Conservation (phyloP, 1,284 basidiomycete species). For the Malassezia cuniculi region DNA sequence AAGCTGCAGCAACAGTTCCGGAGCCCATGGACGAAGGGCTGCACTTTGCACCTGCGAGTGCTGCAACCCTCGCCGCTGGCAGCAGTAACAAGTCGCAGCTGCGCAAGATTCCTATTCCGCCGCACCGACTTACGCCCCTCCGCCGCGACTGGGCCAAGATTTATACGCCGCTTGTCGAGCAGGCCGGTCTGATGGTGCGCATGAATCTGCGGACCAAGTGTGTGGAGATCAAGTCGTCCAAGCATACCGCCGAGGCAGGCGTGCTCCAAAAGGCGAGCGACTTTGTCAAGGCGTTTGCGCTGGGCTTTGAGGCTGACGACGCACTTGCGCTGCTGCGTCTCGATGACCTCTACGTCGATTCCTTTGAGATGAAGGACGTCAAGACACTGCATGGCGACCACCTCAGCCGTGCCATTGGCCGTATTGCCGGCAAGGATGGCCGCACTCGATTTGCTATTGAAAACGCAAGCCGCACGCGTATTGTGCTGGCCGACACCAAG, state of each 20-base stretch:
- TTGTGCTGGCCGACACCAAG: slow-evolving; percentile 95
- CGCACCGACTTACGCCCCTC: slow-evolving; percentile 89
- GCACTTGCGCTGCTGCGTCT: slow-evolving; percentile 84
- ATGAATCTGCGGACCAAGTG: slow-evolving; percentile 83
- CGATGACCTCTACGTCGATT: slow-evolving; percentile 93
- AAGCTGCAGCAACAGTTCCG: neutral
- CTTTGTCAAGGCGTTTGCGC: slow-evolving; percentile 85
- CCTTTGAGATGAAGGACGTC: slow-evolving; percentile 94
- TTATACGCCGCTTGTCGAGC: slow-evolving; percentile 88
- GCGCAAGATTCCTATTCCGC: slow-evolving; percentile 65
- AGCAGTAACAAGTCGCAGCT: slow-evolving; percentile 17
- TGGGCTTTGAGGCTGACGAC: slow-evolving; percentile 78
- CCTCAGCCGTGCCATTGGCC: slow-evolving; percentile 79
- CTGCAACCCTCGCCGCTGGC: slow-evolving; percentile 6
- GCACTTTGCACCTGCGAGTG: slow-evolving; percentile 12
- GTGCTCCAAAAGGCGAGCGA: slow-evolving; percentile 88
- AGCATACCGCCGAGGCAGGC: slow-evolving; percentile 55
- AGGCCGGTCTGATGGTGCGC: slow-evolving; percentile 80
- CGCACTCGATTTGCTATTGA: slow-evolving; percentile 98
- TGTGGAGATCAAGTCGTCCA: slow-evolving; percentile 91
- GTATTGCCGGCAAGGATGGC: slow-evolving; percentile 93
- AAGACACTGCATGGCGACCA: slow-evolving; percentile 96
- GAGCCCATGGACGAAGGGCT: slow-evolving; percentile 2
- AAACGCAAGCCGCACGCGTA: slow-evolving; percentile 85
- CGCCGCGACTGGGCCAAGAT: slow-evolving; percentile 96